Evolutionary conservation across 352 stramenopile species (phyloP), one percentile per base, ranked within the genome.

Genomic region (Pythium volutum): DNA sequence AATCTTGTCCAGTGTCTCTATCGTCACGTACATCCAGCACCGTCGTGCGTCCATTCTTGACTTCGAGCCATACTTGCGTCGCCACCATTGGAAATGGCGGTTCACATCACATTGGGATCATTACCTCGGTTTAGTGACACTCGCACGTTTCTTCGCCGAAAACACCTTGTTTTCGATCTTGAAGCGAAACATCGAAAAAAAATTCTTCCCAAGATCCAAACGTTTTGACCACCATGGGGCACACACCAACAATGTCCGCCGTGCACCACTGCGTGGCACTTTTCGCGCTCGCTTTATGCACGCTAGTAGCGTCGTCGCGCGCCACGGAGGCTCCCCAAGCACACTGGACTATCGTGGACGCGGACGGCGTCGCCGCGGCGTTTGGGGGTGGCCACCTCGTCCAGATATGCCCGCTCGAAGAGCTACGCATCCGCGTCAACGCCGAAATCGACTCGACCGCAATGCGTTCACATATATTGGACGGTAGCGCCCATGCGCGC

Each of bases 51-150:
- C 73, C 73, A 59, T 75, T 69, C 50, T 64, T 55, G n/a, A 68
- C 75, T 43, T 67, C 51, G 36, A 81, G 68, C 65, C 60, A 71
- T 56, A 75, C 64, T 54, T 70, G 45, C 34, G 52, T 66, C 42
- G 61, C 58, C 53, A 64, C 59, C 62, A 72, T 73, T 39, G 15
- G 47, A 39, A 38, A 51, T 20, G 42, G 25, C 15, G 18, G 5
- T 29, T 26, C 3, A 9, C n/a, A 20, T 26, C 18, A 16, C 4
- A 14, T 7, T 11, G 22, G 6, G 10, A 11, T 20, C 22, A 54
- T 20, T 34, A 23, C 53, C 62, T 41, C 62, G 26, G 11, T 59
- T 36, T 20, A 69, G 62, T 69, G 62, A 43, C 60, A 20, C 4
- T 14, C n/a, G 2, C 34, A 46, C 4, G 6, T 49, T 57, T 43